Base-by-base conservation (phyloP, 192 early-diverging fungal species). In the Umbelopsis sp. region DNA sequence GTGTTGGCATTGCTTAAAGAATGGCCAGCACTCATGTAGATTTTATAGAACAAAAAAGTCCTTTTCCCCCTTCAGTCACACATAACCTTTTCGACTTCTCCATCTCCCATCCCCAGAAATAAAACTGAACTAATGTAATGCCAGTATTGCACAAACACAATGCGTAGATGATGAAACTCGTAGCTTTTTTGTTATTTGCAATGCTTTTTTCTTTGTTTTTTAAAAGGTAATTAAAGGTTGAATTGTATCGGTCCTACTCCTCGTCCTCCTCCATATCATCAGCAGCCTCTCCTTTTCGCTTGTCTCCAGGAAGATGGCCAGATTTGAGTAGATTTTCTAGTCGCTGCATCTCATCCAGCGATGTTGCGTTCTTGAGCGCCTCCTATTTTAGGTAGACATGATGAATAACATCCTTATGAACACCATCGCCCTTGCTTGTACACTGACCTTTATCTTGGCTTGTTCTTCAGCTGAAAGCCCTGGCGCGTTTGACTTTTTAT, bases 331-430 rank as follows among this genome's bases (percentile, higher is more conserved):
- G 73, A 66, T 87, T 82, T 70, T 95, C 92, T 74, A 95, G 71
- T 47, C 84, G 76, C 23, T 82, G 79, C 53, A 93, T 87, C 70
- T 95, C 93, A 41, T 93, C 91, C 77, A 95, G 70, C 13, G 88
- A 90, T 45, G 78, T 90, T 13, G 92, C 93, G 44, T 89, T 83
- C 23, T 86, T 82, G 66, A 95, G 83, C n/a, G 92, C 91, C 25
- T 89, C 89, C 66, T 83, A 47, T 46, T 66, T 21, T 49, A 30
- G 12, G 44, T n/a, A 16, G 21, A 47, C 10, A 5, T 23, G 23
- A 10, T 46, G 37, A 65, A 65, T 11, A 23, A 30, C 47, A 33
- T 30, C 1, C 37, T 47, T 25, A 25, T n/a, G 23, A 21, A 68
- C 41, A 27, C 37, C 3, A 18, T 1, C 22, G 50, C 8, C 16